A percentile compares a stretch with the other conserved stretches of the same genome.
phyloP scores from a whole-genome alignment of 1,284 basidiomycete genomes.

The Paramarasmius palmivorus region DNA sequence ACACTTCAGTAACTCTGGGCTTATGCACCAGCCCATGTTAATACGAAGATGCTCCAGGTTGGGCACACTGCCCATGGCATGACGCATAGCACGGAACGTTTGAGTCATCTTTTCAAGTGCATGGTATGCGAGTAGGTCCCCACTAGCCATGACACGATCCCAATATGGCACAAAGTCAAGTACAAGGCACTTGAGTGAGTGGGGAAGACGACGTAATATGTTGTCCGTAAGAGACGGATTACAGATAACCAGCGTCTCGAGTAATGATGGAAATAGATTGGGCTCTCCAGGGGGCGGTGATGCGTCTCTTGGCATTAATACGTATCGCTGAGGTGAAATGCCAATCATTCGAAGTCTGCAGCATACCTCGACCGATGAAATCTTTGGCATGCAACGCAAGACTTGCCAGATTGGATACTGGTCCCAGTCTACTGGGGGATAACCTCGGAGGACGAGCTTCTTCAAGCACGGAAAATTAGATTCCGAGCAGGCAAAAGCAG shows the following conservation, averaged over 20 bases:
- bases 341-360: conserved; percentile 14
- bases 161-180: conserved; percentile 15
- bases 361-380: conserved; percentile 6
- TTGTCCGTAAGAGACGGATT: conserved; percentile 14
- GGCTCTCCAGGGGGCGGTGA: neutral
- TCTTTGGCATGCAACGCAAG: conserved; percentile 7
- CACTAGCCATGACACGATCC: conserved; percentile 12
- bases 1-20: conserved; percentile 5
- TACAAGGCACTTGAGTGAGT: conserved; percentile 7
- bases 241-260: conserved; percentile 10
- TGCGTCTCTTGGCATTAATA: conserved; percentile 9
- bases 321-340: conserved; percentile 11
- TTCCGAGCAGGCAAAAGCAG: neutral
- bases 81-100: neutral
- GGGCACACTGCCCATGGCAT: neutral
- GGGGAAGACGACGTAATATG: conserved; percentile 8
- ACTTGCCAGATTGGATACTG: conserved; percentile 13
- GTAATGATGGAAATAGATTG: conserved; percentile 5
- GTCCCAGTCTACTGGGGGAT: conserved; percentile 9
- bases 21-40: conserved; percentile 16
- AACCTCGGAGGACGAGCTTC: conserved; percentile 7
- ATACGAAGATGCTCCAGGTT: conserved; percentile 7
- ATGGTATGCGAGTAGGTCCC: conserved; percentile 13
- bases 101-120: conserved; percentile 2
- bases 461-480: conserved; percentile 5